A percentile compares a stretch with the other conserved stretches of the same genome.
phyloP scores from a whole-genome alignment of 164 flowering plant genomes.

The Berberis vulgaris region DNA sequence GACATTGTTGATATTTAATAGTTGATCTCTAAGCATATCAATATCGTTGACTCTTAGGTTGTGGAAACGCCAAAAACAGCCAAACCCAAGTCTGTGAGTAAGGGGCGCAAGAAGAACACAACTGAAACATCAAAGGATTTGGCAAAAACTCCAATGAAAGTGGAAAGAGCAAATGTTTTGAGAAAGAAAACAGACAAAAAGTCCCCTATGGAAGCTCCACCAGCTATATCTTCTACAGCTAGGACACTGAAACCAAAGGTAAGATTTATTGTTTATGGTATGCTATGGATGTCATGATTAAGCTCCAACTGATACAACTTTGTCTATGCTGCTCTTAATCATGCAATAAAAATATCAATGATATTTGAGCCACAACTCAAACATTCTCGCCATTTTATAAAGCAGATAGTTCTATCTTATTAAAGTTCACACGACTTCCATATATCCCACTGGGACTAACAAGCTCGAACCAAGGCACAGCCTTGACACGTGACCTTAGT shows the following conservation, averaged over 20 bases:
- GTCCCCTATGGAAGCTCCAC: slow-evolving; percentile 13
- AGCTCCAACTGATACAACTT: neutral
- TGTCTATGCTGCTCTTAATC: neutral
- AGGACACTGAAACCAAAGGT: slow-evolving; percentile 33
- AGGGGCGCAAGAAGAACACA: slow-evolving; percentile 11
- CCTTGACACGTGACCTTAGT: too few species aligned
- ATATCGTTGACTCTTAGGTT: neutral
- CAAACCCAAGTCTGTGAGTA: slow-evolving; percentile 19
- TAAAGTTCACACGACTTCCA: too few species aligned
- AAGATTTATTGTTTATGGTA: neutral
- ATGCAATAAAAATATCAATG: neutral
- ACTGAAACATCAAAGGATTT: slow-evolving; percentile 21
- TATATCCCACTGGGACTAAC: too few species aligned
- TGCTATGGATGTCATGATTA: neutral
- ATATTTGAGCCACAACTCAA: too few species aligned
- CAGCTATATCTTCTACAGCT: slow-evolving; percentile 3
- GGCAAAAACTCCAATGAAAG: slow-evolving; percentile 21
- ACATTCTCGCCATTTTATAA: too few species aligned
- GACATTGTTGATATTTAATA: neutral
- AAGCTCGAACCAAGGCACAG: too few species aligned
- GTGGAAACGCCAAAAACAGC: slow-evolving; percentile 15
- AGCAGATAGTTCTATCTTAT: too few species aligned
- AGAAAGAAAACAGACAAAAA: slow-evolving; percentile 27
- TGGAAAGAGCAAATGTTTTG: slow-evolving; percentile 18
- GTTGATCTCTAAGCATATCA: neutral